Base-by-base conservation (phyloP, 73 alveolate genomes). In the Tetrahymena elliotti region DNA sequence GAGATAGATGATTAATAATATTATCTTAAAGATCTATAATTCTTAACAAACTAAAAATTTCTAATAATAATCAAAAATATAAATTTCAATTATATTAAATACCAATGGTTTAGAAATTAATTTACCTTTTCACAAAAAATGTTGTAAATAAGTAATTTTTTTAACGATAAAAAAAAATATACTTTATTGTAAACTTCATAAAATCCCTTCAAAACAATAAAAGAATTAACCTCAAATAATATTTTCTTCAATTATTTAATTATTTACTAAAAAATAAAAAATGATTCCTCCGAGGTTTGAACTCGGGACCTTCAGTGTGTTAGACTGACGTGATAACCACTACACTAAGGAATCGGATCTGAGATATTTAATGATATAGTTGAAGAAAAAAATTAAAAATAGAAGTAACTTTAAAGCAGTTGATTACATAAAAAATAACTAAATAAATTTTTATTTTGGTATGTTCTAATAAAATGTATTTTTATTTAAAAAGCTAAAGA, bases 291-390 rank as follows among this genome's bases (percentile, higher is more conserved):
- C 88, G 88, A 68, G 88, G 88, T 68, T 68, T 68, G 88, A 68
- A 68, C 88, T 68, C 88, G 88, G 88, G 88, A 68, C 88, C 88
- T 68, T 68, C 88, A 68, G 88, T 68, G 88, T 68, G 88, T 68
- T 68, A 68, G 88, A 68, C 88, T 68, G 88, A 68, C 88, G 88
- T 68, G 88, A 68, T 68, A 68, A 68, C 88, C 88, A 68, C 88
- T 68, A 68, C 88, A 68, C 88, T 68, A 68, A 68, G 88, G 88
- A 68, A 68, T 68, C 88, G 88, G 88, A 68, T 68, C 88, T 68
- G 36, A 68, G 33, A 68, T 68, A 68, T 9, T 68, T 68, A 1
- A 9, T 3, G 15, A 0, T 16, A 27, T 31, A 27, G 88, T 27
- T 68, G 39, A 68, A 68, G n/a, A 68, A 11, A n/a, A 68, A 68